These are phyloP conservation scores for Paspalum notatum DNA, from an alignment of 176 grass and related monocot genomes.

Conservation along the genomic window DNA sequence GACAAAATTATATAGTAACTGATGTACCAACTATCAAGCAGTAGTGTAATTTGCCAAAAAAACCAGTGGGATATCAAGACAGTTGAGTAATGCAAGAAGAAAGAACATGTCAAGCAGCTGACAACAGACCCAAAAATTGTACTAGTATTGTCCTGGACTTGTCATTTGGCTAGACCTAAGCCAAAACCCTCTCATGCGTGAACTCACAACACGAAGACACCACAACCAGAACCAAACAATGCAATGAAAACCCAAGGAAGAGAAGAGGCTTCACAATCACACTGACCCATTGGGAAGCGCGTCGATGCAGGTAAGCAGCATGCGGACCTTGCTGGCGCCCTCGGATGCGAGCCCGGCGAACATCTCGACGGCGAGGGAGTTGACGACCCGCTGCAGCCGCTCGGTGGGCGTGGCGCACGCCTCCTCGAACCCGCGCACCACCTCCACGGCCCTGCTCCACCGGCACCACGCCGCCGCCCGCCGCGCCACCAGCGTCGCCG, in stretches of 20 bases:
- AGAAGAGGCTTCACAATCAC: too few species aligned
- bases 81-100: not conserved
- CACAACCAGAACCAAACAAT: not conserved
- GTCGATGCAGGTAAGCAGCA: conserved; percentile 78
- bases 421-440: conserved; percentile 58
- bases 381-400: conserved; percentile 56
- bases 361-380: conserved; percentile 79
- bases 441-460: conserved; percentile 52
- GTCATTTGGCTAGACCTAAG: not conserved
- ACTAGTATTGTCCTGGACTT: not conserved
- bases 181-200: not conserved
- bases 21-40: too few species aligned
- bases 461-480: conserved; percentile 40
- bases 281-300: conserved; percentile 60
- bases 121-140: not conserved
- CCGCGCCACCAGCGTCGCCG: conserved; percentile 41
- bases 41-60: not conserved
- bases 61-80: not conserved
- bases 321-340: conserved; percentile 71
- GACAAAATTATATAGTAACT: not conserved
- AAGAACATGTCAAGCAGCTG: not conserved
- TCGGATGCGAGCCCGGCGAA: conserved; percentile 66
- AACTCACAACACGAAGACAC: not conserved
- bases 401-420: conserved; percentile 60
- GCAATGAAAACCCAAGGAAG: not conserved